phyloP scores from a whole-genome alignment of 2,329 filamentous ascomycete genomes.

The Ustilaginoidea virens region DNA sequence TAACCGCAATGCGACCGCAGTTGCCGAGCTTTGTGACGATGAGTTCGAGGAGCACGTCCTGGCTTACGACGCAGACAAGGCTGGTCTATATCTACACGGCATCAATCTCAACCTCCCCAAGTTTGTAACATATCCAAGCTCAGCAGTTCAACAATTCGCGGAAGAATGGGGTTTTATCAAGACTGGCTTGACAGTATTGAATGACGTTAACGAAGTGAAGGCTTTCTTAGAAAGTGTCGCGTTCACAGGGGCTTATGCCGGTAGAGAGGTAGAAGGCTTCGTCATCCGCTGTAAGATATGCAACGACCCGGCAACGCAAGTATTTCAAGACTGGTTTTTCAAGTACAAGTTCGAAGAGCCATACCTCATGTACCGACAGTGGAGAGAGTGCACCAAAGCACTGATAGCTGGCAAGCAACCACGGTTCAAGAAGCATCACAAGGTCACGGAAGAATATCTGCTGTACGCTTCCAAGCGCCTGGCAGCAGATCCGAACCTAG shows the following conservation, averaged over 20 bases:
- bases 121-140: conserved; percentile 74
- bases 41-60: conserved; percentile 94
- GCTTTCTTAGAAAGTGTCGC: conserved; percentile 70
- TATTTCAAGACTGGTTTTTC: conserved; percentile 95
- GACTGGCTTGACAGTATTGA: conserved; percentile 62
- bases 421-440: conserved; percentile 69
- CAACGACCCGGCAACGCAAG: conserved; percentile 28
- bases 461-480: conserved; percentile 64
- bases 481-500: conserved; percentile 49
- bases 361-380: conserved; percentile 96
- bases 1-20: conserved; percentile 76
- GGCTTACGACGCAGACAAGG: conserved; percentile 65
- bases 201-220: conserved; percentile 60
- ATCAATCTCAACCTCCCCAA: conserved; percentile 91
- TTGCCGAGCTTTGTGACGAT: conserved; percentile 93
- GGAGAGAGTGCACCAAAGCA: conserved; percentile 91
- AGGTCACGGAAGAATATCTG: conserved; percentile 86
- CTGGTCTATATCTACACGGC: conserved; percentile 88
- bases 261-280: conserved; percentile 90
- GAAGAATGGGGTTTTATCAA: conserved; percentile 89
- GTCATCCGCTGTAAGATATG: conserved; percentile 77
- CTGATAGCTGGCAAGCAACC: conserved; percentile 63
- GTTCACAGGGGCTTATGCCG: conserved; percentile 78
- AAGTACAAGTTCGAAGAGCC: conserved; percentile 99
- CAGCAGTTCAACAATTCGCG: conserved; percentile 78